Base-by-base conservation (phyloP, 805 yeast genomes). In the Metschnikowia anglica region DNA sequence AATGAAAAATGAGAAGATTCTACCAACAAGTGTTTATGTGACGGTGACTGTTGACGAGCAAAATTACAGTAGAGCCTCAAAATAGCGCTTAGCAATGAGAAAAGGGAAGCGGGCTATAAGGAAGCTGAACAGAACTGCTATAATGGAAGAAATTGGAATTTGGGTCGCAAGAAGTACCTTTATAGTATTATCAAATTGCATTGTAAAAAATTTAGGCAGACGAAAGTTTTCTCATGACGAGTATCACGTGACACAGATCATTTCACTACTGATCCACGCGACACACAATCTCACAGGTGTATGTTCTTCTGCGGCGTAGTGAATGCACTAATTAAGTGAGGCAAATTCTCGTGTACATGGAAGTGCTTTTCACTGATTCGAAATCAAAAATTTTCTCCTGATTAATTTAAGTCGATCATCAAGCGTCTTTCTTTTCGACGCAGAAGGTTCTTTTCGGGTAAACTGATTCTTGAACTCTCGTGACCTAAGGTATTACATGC, bases 201-300 rank as follows among this genome's bases (percentile, higher is more conserved):
- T 21, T 21, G 37, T 34, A 37, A 23, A 37, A 37, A 37, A 37
- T 20, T 37, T 37, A 23, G 34, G 25, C 33, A 37, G 40, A 34
- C 19, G 37, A 37, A 36, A 37, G 40, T 37, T 37, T 37, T 37
- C 40, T 37, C 40, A 29, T 29, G 40, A 37, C 33, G 20, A 21
- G 40, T 29, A n/a, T 37, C 40, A 37, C 40, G 40, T 37, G 40
- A 37, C 34, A 5, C 11, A 26, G 27, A 17, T 34, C 38, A 26
- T 2, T 10, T 25, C 23, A 25, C 11, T 11, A 5, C 21, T 20
- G 25, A 32, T 23, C 15, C 37, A 34, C 37, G 26, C 38, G 38
- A 25, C 38, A 34, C 31, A 16, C 12, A 13, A n/a, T n/a, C n/a
- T 8, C 26, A 11, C 26, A 23, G 9, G 25, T 26, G 5, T 26